phyloP scores from a whole-genome alignment of 1,284 basidiomycete genomes.

The Ganoderma leucocontextum region DNA sequence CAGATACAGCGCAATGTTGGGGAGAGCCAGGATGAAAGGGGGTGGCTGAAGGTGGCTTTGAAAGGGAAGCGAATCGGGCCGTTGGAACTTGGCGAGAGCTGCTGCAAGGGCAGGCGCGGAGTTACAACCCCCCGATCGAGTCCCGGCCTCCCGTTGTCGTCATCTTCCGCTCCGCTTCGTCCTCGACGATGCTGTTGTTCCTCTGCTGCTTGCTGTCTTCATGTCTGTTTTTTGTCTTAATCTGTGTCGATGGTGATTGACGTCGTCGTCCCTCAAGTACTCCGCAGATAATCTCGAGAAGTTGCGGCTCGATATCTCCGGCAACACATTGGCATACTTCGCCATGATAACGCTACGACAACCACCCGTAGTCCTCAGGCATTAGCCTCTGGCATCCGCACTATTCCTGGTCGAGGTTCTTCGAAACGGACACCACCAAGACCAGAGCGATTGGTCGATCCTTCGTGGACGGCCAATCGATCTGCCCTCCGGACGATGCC shows the following conservation, averaged over 20 bases:
- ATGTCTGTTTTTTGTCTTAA: neutral
- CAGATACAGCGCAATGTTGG: neutral
- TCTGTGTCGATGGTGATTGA: neutral
- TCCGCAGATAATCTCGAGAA: neutral
- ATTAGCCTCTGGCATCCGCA: neutral
- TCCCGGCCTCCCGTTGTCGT: neutral
- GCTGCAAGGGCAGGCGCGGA: slow-evolving; percentile 4
- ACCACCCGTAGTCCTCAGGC: neutral
- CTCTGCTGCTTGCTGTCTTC: neutral
- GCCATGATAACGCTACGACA: neutral
- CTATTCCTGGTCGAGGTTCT: neutral
- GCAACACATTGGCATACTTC: neutral
- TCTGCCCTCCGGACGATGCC: neutral
- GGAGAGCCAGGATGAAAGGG: neutral
- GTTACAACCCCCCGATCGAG: slow-evolving; percentile 4
- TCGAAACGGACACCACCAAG: neutral
- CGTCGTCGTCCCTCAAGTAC: neutral
- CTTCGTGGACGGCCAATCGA: neutral
- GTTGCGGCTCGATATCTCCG: neutral
- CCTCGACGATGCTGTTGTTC: neutral
- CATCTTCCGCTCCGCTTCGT: neutral
- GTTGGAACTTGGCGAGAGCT: neutral
- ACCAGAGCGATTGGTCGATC: neutral
- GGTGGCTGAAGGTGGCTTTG: neutral
- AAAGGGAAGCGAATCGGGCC: neutral